phyloP scores from a whole-genome alignment of 169 alveolate genomes.

The Eimeria tenella region DNA sequence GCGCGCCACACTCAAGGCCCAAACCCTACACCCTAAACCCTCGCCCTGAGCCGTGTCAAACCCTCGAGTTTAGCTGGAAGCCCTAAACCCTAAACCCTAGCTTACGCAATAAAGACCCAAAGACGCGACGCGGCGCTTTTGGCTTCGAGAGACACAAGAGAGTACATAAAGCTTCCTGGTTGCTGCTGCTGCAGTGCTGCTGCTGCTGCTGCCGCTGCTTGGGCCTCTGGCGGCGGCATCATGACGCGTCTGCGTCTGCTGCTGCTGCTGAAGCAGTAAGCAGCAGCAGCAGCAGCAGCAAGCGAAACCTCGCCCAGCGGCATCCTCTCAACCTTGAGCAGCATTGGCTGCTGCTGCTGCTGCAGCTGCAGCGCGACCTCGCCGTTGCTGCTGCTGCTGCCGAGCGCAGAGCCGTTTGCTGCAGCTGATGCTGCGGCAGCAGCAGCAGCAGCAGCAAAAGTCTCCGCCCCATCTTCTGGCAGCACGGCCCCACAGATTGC shows the following conservation, averaged over 20 bases:
- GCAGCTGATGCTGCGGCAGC: conserved; percentile 6
- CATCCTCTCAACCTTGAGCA: conserved; percentile 9
- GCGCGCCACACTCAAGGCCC: neutral
- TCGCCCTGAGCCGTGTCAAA: neutral
- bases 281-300: conserved; percentile 69
- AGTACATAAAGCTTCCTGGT: neutral
- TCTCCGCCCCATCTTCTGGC: conserved; percentile 7
- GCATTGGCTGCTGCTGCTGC: conserved; percentile 21
- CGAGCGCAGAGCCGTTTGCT: neutral
- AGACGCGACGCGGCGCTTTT: neutral
- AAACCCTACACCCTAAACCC: conserved; percentile 52
- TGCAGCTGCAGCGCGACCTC: conserved; percentile 61
- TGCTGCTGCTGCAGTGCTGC: conserved; percentile 64
- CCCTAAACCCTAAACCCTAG: conserved; percentile 61
- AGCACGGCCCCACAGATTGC: conserved; percentile 58
- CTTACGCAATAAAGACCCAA: conserved; percentile 45
- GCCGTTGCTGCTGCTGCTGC: conserved; percentile 7
- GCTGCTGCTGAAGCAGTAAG: conserved; percentile 57
- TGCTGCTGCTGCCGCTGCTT: conserved; percentile 60
- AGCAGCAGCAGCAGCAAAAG: conserved; percentile 8
- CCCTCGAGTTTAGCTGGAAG: neutral
- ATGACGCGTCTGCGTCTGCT: conserved; percentile 45
- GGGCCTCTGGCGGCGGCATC: conserved; percentile 30
- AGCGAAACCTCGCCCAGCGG: conserved; percentile 15
- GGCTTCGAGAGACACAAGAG: conserved; percentile 1